A percentile compares a stretch with the other conserved stretches of the same genome.
phyloP scores from a whole-genome alignment of 1,284 basidiomycete species.

The Malassezia psittaci region DNA sequence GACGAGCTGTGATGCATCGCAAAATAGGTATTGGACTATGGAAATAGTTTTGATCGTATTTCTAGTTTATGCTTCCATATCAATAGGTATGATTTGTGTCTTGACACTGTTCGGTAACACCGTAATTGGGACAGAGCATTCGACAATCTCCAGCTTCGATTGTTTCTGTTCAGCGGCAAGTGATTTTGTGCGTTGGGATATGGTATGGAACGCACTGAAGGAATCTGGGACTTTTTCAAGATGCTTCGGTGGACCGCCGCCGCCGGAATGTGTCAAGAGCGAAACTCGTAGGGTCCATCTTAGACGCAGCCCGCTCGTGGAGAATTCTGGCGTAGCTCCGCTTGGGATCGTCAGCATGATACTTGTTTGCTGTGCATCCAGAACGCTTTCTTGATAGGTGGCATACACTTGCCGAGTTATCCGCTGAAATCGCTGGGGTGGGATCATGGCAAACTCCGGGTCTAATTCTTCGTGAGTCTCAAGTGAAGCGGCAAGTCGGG shows the following conservation, averaged over 20 bases:
- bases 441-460: conserved; percentile 28
- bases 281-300: conserved; percentile 35
- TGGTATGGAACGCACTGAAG: conserved; percentile 33
- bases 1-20: not conserved
- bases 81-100: conserved; percentile 25
- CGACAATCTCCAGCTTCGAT: conserved; percentile 34
- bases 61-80: conserved; percentile 29
- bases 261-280: conserved; percentile 28
- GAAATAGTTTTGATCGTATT: no score
- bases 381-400: conserved; percentile 33
- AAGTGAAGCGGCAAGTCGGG: conserved; percentile 32
- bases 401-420: conserved; percentile 32
- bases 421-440: conserved; percentile 22
- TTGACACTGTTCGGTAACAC: conserved; percentile 36
- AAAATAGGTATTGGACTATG: no score
- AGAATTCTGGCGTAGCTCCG: conserved; percentile 39
- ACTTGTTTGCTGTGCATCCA: conserved; percentile 32
- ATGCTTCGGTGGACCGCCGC: conserved; percentile 19
- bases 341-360: conserved; percentile 32
- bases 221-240: conserved; percentile 27
- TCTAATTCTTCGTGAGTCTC: conserved; percentile 44
- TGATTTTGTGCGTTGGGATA: conserved; percentile 22
- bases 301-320: conserved; percentile 36
- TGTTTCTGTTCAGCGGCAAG: not conserved
- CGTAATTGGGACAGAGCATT: conserved; percentile 38